Evolutionary conservation across 768 basidiomycete genomes (phyloP), one percentile per base, ranked within the genome.

Genomic region (Lentinula raphanica): DNA sequence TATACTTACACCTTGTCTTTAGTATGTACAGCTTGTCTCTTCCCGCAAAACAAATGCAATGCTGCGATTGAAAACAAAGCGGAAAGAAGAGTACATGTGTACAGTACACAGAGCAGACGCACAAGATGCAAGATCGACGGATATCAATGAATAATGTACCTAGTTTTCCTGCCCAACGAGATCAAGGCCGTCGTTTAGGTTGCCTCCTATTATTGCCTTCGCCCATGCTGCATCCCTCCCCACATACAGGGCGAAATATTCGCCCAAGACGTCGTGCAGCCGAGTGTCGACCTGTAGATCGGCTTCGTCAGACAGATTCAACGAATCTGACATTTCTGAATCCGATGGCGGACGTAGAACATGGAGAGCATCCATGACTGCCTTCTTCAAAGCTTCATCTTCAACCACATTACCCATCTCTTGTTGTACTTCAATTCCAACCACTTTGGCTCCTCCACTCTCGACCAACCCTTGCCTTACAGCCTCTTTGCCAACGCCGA

Each of bases 401-500:
- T 80, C 80, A 29, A 32, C 32, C 39, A 25, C 29, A 45, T 6
- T 71, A 23, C 42, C 42, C 71, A 1, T 66, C 3, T 56, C 61
- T 25, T 61, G 64, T 31, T 74, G 69, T 60, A 81, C 85, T 67
- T 91, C 90, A 39, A 78, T 83, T 3, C 86, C 89, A 3, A 93
- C 81, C 4, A 88, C 81, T 54, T 81, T 84, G 5, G 88, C 88
- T 15, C 91, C 92, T 2, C 89, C 87, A 19, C 89, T 87, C 61
- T 90, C 89, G 2, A 94, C 79, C 11, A 94, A 73, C 0, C 92
- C 92, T 68, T 92, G 90, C 38, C 88, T 74, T 7, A 93, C 83
- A 9, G 92, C 92, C 61, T 92, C 90, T 64, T 90, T 87, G 0
- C 92, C 92, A 2, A 95, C 86, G 15, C 88, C 89, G 23, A 90